These are phyloP conservation scores for Paratinospora sagittata DNA, from an alignment of 164 flowering plant species.

Conservation along the genomic window DNA sequence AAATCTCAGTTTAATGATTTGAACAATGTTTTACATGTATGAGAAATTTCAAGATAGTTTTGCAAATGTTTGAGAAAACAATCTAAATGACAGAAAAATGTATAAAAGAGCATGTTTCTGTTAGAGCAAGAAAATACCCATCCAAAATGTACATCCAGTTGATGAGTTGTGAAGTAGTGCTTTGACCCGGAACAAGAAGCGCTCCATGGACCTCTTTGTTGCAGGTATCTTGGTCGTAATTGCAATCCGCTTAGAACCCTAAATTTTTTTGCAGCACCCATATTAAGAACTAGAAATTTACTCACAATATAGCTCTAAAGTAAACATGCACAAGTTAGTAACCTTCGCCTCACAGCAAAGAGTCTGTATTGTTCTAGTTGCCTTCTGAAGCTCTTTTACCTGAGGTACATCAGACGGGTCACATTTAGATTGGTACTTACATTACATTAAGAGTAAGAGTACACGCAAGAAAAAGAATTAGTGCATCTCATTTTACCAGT, in stretches of 20 bases:
- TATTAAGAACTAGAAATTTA: not conserved
- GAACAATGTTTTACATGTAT: no score
- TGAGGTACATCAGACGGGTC: constrained; percentile 17
- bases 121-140: constrained; percentile 40
- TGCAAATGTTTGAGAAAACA: not conserved
- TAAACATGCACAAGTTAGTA: constrained; percentile 11
- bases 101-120: not conserved
- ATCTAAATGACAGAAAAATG: not conserved
- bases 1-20: not conserved
- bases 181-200: constrained; percentile 75
- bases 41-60: no score
- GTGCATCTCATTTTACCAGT: constrained; percentile 39
- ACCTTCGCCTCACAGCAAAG: constrained; percentile 95
- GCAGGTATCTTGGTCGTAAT: constrained; percentile 77
- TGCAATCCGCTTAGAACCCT: constrained; percentile 64
- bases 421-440: not conserved
- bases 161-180: constrained; percentile 64
- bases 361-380: constrained; percentile 78
- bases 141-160: constrained; percentile 69
- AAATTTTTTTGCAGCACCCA: not conserved
- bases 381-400: constrained; percentile 84
- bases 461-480: constrained; percentile 3
- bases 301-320: not conserved
- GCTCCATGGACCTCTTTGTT: constrained; percentile 81
- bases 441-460: not conserved